These are phyloP conservation scores for Cyclaneusma minus DNA, from an alignment of 2,329 filamentous ascomycete species.

Conservation along the genomic window DNA sequence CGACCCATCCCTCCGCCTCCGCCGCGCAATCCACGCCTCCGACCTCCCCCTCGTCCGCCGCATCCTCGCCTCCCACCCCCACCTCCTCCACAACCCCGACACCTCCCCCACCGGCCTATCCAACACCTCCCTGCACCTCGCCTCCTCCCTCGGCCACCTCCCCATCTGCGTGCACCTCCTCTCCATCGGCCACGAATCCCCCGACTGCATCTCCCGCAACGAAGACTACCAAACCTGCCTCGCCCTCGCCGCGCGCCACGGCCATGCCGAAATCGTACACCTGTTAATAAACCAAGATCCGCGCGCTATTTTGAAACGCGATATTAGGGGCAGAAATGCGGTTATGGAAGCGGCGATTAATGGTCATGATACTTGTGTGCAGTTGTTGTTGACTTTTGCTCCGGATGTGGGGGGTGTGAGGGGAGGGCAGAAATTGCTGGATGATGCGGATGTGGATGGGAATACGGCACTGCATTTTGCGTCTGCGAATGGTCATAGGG, in stretches of 20 bases:
- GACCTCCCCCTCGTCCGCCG: constrained; percentile 58
- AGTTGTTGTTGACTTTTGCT: constrained; percentile 45
- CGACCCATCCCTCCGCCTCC: constrained; percentile 59
- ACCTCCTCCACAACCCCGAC: constrained; percentile 66
- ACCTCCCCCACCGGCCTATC: constrained; percentile 45
- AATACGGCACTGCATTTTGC: constrained; percentile 83
- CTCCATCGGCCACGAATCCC: constrained; percentile 58
- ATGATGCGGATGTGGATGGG: constrained; percentile 50
- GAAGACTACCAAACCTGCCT: constrained; percentile 67
- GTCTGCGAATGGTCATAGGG: constrained; percentile 63
- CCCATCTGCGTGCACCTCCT: constrained; percentile 57
- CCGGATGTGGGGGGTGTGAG: constrained; percentile 26
- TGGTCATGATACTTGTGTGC: constrained; percentile 49
- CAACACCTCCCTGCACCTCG: constrained; percentile 74
- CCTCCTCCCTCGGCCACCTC: constrained; percentile 55
- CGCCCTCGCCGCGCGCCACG: constrained; percentile 57
- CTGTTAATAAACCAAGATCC: constrained; percentile 52
- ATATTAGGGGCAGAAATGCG: constrained; percentile 55
- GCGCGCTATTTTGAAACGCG: constrained; percentile 44
- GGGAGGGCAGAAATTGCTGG: constrained; percentile 18
- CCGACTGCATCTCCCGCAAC: constrained; percentile 54
- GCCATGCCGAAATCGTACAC: constrained; percentile 60
- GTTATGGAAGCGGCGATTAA: constrained; percentile 48
- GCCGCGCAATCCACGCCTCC: constrained; percentile 66
- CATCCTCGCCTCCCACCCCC: constrained; percentile 59